Conservation (phyloP, 2,329 filamentous ascomycete species). For the Fusarium concolor region DNA sequence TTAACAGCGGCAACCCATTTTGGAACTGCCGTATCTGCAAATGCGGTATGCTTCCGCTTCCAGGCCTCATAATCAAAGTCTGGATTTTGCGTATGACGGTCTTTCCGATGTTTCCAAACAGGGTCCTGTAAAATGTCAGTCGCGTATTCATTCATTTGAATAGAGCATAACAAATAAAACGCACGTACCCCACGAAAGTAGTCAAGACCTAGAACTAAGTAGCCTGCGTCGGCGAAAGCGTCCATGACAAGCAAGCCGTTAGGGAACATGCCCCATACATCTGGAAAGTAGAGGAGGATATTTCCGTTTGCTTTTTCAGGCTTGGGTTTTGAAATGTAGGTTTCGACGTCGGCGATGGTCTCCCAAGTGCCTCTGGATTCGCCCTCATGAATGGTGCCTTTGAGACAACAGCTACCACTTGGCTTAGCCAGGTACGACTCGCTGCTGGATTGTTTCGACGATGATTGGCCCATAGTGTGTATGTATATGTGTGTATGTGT, state of each 20-base stretch:
- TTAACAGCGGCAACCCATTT: slow-evolving; percentile 2
- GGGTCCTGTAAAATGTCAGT: not conserved
- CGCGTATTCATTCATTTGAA: not conserved
- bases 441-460: not conserved
- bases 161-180: too few relatives aligned
- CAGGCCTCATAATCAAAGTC: slow-evolving; percentile 10
- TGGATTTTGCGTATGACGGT: not conserved
- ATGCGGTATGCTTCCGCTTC: slow-evolving; percentile 4
- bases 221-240: slow-evolving; percentile 8
- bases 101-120: slow-evolving; percentile 10
- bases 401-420: slow-evolving; percentile 3
- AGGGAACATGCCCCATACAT: slow-evolving; percentile 17
- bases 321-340: slow-evolving; percentile 1
- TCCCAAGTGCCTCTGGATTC: slow-evolving; percentile 6
- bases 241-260: slow-evolving; percentile 13
- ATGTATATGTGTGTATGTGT: too few relatives aligned
- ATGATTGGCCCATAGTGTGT: slow-evolving; percentile 2
- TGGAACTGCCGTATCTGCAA: not conserved
- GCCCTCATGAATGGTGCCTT: slow-evolving; percentile 1
- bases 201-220: slow-evolving; percentile 7
- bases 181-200: slow-evolving; percentile 3
- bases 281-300: slow-evolving; percentile 5
- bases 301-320: slow-evolving; percentile 1
- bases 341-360: not conserved
- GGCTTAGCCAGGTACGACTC: not conserved